A percentile compares a stretch with the other conserved stretches of the same genome.
phyloP scores from a whole-genome alignment of 2,329 filamentous ascomycete species.

The Metarhizium robertsii region DNA sequence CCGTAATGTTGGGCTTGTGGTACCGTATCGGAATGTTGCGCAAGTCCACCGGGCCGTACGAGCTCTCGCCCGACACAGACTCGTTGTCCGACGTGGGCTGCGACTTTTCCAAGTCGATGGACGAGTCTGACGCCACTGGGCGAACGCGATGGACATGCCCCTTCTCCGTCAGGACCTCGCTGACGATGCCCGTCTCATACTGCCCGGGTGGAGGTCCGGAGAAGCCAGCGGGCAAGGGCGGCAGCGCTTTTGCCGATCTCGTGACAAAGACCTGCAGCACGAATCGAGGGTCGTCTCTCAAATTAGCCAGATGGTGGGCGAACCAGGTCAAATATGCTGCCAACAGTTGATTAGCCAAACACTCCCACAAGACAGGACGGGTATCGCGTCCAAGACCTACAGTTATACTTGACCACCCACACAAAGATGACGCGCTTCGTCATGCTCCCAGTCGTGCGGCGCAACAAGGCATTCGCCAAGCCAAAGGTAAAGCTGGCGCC shows the following conservation, averaged over 20 bases:
- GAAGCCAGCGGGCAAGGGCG: neutral
- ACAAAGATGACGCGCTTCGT: constrained; percentile 25
- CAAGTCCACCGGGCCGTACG: neutral
- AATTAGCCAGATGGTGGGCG: constrained; percentile 21
- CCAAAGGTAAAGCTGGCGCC: constrained; percentile 48
- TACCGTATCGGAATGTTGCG: constrained; percentile 17
- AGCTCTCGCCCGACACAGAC: constrained; percentile 1
- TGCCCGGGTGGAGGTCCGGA: neutral
- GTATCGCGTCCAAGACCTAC: constrained; percentile 15
- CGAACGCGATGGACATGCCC: neutral
- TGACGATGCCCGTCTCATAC: neutral
- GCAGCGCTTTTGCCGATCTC: constrained; percentile 5
- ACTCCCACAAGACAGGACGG: no score
- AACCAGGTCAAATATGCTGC: constrained; percentile 29
- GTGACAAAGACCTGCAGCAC: constrained; percentile 27
- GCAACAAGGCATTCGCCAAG: constrained; percentile 26
- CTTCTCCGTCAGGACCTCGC: neutral
- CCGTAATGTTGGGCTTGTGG: constrained; percentile 27
- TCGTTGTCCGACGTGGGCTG: constrained; percentile 10
- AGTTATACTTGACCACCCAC: constrained; percentile 28
- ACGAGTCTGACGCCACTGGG: neutral
- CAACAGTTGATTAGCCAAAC: neutral
- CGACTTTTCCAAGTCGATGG: constrained; percentile 11
- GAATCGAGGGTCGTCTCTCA: constrained; percentile 21
- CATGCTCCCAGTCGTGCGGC: constrained; percentile 11